Conservation (phyloP, 768 basidiomycete species). For the Pleurotus tuoliensis region DNA sequence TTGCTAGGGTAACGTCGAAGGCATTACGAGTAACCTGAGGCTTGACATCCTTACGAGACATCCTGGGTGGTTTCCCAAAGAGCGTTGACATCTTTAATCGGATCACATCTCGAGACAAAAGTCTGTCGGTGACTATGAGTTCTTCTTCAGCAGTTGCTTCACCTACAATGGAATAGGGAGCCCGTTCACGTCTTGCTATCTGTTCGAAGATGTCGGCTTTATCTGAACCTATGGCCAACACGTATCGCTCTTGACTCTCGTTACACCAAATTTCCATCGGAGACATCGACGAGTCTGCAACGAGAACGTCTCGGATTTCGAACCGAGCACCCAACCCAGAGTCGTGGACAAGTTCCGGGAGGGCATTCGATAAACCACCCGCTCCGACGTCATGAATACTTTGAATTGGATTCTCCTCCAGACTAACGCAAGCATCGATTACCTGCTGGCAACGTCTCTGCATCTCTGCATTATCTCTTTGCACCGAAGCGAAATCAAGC, state of each 20-base stretch:
- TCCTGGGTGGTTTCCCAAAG: slow-evolving; percentile 94
- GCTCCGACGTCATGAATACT: slow-evolving; percentile 99
- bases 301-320: slow-evolving; percentile 90
- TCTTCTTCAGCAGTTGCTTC: slow-evolving; percentile 77
- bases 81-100: slow-evolving; percentile 90
- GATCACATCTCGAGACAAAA: slow-evolving; percentile 78
- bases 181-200: slow-evolving; percentile 85
- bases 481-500: slow-evolving; percentile 96
- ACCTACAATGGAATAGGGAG: slow-evolving; percentile 92
- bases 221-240: slow-evolving; percentile 77
- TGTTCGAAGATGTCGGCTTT: slow-evolving; percentile 61
- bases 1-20: slow-evolving; percentile 71
- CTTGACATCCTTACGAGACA: slow-evolving; percentile 70
- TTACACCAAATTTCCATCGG: slow-evolving; percentile 99
- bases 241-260: slow-evolving; percentile 97
- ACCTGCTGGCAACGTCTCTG: slow-evolving; percentile 96
- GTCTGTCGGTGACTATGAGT: slow-evolving; percentile 84
- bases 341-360: slow-evolving; percentile 97
- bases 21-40: slow-evolving; percentile 32
- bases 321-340: slow-evolving; percentile 87
- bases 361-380: slow-evolving; percentile 92
- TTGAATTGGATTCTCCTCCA: slow-evolving; percentile 72
- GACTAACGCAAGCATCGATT: slow-evolving; percentile 82
- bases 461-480: slow-evolving; percentile 98
- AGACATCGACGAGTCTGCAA: slow-evolving; percentile 91